phyloP scores from a whole-genome alignment of 495 filamentous ascomycete species.

The Daldinia vernicosa region DNA sequence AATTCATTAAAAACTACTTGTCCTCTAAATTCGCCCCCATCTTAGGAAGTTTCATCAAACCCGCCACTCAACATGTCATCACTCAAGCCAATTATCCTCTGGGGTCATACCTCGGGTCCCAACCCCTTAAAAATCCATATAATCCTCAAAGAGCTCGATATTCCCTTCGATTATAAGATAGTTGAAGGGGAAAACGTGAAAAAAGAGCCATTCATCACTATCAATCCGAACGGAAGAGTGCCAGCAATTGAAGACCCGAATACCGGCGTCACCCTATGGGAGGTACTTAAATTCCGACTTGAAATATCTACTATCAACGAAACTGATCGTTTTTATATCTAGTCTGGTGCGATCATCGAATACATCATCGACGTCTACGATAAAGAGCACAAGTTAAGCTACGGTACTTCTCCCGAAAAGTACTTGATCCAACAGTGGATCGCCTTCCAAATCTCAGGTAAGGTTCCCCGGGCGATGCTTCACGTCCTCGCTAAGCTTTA shows the following conservation, averaged over 20 bases:
- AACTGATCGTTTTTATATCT: neutral
- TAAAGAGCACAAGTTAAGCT: constrained; percentile 64
- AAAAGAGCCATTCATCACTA: constrained; percentile 60
- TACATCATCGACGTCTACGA: constrained; percentile 82
- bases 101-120: constrained; percentile 56
- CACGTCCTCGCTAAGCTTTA: neutral
- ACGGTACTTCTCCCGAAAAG: constrained; percentile 43
- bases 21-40: neutral
- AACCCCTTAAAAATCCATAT: constrained; percentile 74
- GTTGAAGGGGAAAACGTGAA: constrained; percentile 42
- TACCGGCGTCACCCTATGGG: constrained; percentile 69
- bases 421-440: constrained; percentile 52
- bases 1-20: too few relatives aligned
- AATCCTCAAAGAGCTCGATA: constrained; percentile 66
- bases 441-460: constrained; percentile 55
- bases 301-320: constrained; percentile 17
- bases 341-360: constrained; percentile 69
- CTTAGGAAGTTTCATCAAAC: neutral
- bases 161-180: constrained; percentile 59
- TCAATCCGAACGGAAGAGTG: constrained; percentile 76
- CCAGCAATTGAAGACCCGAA: constrained; percentile 64
- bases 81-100: constrained; percentile 37
- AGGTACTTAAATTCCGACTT: constrained; percentile 46
- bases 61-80: constrained; percentile 2
- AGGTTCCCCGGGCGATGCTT: neutral